A percentile compares a stretch with the other conserved stretches of the same genome.
Conservation (phyloP, 2,329 filamentous ascomycete species). For the Ilyonectria destructans region DNA sequence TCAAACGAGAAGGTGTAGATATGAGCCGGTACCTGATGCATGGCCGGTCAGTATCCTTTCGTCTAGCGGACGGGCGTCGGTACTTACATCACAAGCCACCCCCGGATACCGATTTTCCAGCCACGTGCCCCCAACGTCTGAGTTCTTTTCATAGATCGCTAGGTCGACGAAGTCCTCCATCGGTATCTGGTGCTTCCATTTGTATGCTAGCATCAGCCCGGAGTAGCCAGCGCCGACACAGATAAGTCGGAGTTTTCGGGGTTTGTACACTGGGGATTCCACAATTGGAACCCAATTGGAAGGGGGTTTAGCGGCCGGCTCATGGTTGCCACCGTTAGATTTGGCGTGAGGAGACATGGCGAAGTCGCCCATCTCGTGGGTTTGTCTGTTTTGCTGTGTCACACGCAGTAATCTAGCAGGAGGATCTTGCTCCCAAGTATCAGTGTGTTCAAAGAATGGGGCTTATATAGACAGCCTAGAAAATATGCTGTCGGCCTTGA, state of each 20-base stretch:
- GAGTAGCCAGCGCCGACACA: constrained; percentile 28
- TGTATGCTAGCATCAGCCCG: constrained; percentile 24
- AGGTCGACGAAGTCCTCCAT: constrained; percentile 24
- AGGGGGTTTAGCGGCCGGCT: no score
- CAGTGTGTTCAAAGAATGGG: no score
- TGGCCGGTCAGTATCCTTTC: neutral
- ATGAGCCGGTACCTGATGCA: constrained; percentile 26
- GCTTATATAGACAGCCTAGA: no score
- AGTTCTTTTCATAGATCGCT: no score
- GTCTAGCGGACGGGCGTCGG: neutral
- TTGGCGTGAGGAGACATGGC: no score
- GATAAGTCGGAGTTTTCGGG: constrained; percentile 20
- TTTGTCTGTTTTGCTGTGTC: no score
- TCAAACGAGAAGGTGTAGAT: constrained; percentile 31
- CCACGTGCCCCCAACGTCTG: constrained; percentile 37
- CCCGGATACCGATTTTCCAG: constrained; percentile 37
- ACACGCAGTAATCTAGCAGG: no score
- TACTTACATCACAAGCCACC: constrained; percentile 29
- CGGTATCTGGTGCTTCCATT: constrained; percentile 9
- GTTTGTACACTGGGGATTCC: constrained; percentile 1
- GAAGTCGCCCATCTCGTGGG: no score
- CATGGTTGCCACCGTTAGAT: neutral
- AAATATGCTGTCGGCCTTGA: no score
- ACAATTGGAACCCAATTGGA: neutral
- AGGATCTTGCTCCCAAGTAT: no score